phyloP scores from a whole-genome alignment of 306 rosid genomes.

The Astragalus glycyphyllos region DNA sequence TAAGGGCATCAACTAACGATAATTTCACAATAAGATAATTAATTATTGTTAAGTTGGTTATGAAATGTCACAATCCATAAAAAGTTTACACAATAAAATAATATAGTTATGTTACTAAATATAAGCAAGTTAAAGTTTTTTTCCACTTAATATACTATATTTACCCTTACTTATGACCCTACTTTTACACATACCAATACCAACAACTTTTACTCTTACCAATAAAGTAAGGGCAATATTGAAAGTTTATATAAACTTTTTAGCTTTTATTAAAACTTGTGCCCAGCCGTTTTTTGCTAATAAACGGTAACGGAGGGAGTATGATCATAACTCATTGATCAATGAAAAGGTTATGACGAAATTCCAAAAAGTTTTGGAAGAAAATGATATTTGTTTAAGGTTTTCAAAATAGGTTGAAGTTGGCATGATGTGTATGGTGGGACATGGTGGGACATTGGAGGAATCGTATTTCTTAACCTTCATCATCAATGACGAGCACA shows the following conservation, averaged over 20 bases:
- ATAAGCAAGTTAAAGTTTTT: too few species aligned
- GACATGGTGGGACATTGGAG: conserved; percentile 45
- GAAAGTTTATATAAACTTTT: too few species aligned
- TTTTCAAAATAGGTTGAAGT: conserved; percentile 29
- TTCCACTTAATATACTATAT: too few species aligned
- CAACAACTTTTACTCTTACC: too few species aligned
- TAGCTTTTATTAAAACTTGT: too few species aligned
- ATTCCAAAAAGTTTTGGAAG: conserved; percentile 35
- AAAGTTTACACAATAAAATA: conserved; percentile 26
- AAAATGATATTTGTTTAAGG: conserved; percentile 25
- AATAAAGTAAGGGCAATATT: too few species aligned
- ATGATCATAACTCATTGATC: conserved; percentile 33
- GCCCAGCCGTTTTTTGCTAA: too few species aligned
- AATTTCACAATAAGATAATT: conserved; percentile 15
- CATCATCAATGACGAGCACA: conserved; percentile 46
- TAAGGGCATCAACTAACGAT: conserved; percentile 23
- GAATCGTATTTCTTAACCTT: conserved; percentile 43
- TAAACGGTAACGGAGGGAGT: too few species aligned
- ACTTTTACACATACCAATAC: too few species aligned
- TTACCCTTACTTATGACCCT: too few species aligned
- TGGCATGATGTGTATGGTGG: conserved; percentile 38
- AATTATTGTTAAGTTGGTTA: conserved; percentile 38
- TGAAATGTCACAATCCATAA: conserved; percentile 49
- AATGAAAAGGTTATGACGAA: conserved; percentile 46
- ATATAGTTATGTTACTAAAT: too few species aligned